phyloP scores from a whole-genome alignment of 2,329 filamentous ascomycete species.

The Aspergillus ustus region DNA sequence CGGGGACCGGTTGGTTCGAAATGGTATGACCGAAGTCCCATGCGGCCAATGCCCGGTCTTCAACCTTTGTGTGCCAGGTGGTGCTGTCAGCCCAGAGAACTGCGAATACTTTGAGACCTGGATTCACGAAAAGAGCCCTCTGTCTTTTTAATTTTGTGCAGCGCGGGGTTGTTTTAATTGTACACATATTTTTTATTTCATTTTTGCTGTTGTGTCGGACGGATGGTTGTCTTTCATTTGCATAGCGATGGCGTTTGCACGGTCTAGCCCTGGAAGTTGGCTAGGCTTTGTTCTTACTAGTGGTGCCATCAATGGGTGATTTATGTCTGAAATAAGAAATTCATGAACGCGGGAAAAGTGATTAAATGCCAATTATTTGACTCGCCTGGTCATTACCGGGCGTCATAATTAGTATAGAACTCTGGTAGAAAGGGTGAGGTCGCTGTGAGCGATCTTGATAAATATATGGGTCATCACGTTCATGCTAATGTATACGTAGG shows the following conservation, averaged over 20 bases:
- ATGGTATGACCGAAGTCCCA: slow-evolving; percentile 84
- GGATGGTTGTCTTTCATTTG: slow-evolving; percentile 28
- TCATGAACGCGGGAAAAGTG: not conserved
- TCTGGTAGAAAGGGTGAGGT: too few species aligned
- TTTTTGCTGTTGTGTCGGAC: slow-evolving; percentile 6
- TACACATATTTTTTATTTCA: slow-evolving; percentile 20
- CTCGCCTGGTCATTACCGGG: too few species aligned
- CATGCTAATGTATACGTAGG: not conserved
- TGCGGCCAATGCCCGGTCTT: slow-evolving; percentile 94
- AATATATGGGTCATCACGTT: slow-evolving; percentile 3
- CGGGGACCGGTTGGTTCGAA: slow-evolving; percentile 57
- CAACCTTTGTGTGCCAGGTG: slow-evolving; percentile 86
- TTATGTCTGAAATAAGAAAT: slow-evolving; percentile 8
- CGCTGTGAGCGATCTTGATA: slow-evolving; percentile 1
- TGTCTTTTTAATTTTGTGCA: slow-evolving; percentile 10
- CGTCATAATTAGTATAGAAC: too few species aligned
- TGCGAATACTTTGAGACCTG: slow-evolving; percentile 92
- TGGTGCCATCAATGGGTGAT: slow-evolving; percentile 9
- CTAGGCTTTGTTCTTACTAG: slow-evolving; percentile 13
- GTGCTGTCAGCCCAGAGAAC: slow-evolving; percentile 84
- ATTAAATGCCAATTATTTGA: not conserved
- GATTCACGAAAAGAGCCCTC: slow-evolving; percentile 52
- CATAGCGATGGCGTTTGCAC: slow-evolving; percentile 47
- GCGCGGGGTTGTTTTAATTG: slow-evolving; percentile 5
- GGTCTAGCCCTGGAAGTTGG: slow-evolving; percentile 19